Percentiles rank a stretch among this genome's conserved stretches.
Conservation (phyloP, 805 yeast species). For the Ogataea trehalophila region DNA sequence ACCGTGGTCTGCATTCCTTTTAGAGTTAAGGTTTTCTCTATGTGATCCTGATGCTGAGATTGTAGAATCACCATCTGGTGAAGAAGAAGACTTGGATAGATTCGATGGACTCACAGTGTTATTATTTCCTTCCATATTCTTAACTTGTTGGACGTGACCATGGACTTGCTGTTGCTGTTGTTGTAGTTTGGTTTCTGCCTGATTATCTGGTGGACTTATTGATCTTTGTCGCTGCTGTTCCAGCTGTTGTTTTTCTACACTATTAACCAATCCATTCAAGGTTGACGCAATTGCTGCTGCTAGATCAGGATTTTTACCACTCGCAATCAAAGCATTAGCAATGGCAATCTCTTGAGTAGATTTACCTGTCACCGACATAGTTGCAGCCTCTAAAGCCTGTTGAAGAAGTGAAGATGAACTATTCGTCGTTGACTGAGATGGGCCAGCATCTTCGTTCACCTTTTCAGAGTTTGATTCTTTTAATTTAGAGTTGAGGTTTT, state of each 20-base stretch:
- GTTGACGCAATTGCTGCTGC: conserved; percentile 27
- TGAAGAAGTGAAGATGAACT: conserved; percentile 24
- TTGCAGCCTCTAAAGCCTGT: conserved; percentile 50
- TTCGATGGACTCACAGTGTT: conserved; percentile 7
- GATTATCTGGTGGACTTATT: background rate
- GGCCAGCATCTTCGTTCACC: background rate
- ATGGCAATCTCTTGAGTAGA: conserved; percentile 46
- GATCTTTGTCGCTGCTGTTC: conserved; percentile 5
- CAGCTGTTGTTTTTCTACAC: conserved; percentile 12
- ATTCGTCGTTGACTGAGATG: background rate
- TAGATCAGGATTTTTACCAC: conserved; percentile 46
- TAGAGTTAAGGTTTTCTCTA: background rate
- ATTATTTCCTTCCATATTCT: background rate
- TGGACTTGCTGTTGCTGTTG: background rate
- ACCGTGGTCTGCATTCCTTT: background rate
- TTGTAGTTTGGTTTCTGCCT: too few species aligned
- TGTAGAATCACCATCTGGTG: conserved; percentile 2
- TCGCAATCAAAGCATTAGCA: conserved; percentile 44
- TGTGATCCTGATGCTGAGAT: background rate
- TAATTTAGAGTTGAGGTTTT: background rate
- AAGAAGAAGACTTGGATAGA: conserved; percentile 3
- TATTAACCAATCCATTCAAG: conserved; percentile 18
- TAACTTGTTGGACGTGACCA: background rate
- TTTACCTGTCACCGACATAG: conserved; percentile 52
- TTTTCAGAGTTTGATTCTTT: background rate